Evolutionary conservation across 2,329 filamentous ascomycete species (phyloP).

Genomic region (Aspergillus piperis): DNA sequence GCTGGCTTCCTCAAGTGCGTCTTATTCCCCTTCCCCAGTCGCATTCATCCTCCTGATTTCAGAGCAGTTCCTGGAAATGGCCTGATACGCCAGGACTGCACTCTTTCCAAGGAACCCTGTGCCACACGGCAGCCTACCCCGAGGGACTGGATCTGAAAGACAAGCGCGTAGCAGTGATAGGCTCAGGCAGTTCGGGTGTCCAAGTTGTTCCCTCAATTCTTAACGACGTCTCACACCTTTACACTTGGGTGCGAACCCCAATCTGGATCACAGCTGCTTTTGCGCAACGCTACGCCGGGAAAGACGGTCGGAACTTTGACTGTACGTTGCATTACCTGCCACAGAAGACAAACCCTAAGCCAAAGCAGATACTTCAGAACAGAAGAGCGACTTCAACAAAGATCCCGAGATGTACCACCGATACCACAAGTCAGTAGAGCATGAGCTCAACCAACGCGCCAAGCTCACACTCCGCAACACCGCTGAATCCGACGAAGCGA

Average conservation of each 20-base stretch:
- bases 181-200: conserved; percentile 41
- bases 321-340: neutral
- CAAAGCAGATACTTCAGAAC: neutral
- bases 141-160: conserved; percentile 34
- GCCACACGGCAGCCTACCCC: conserved; percentile 49
- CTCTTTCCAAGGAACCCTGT: conserved; percentile 46
- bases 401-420: conserved; percentile 11
- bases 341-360: neutral
- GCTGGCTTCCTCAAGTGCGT: conserved; percentile 39
- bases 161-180: conserved; percentile 38
- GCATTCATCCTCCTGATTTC: neutral
- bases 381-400: conserved; percentile 7
- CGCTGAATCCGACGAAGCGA: conserved; percentile 12
- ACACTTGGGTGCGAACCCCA: conserved; percentile 19
- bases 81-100: conserved; percentile 49
- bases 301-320: conserved; percentile 6
- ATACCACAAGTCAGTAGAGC: conserved; percentile 13
- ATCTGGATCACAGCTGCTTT: conserved; percentile 8
- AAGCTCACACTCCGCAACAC: conserved; percentile 9
- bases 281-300: conserved; percentile 5
- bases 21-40: too few species aligned
- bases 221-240: conserved; percentile 37
- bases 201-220: conserved; percentile 37
- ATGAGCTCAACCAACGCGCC: conserved; percentile 9
- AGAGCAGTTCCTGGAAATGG: conserved; percentile 41